Conservation (phyloP, 352 stramenopile genomes). For the Globisporangium spiculum region DNA sequence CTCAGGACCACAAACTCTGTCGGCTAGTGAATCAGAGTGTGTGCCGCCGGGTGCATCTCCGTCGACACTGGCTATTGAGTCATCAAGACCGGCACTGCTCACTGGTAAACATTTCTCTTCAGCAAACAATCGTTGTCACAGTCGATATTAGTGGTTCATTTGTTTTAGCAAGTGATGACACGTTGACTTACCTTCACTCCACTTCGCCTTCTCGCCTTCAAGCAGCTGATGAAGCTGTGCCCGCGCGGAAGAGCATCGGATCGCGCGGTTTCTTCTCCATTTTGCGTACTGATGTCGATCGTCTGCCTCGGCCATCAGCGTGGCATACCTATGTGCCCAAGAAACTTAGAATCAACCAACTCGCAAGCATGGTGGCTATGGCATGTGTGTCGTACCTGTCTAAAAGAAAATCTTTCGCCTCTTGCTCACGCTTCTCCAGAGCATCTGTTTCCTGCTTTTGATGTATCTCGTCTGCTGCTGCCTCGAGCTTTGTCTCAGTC, state of each 20-base stretch:
- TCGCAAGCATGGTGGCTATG: not conserved
- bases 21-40: not conserved
- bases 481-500: conserved; percentile 10
- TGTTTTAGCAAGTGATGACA: not conserved
- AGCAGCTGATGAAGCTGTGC: conserved; percentile 30
- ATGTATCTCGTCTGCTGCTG: conserved; percentile 8
- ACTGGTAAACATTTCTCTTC: conserved; percentile 1
- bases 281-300: conserved; percentile 49
- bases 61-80: not conserved
- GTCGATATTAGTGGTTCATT: not conserved
- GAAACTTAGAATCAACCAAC: not conserved
- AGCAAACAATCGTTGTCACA: not conserved
- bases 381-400: conserved; percentile 8
- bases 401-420: conserved; percentile 1
- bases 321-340: conserved; percentile 31
- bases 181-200: conserved; percentile 30
- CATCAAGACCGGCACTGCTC: not conserved
- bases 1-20: not conserved
- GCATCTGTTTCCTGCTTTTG: not conserved
- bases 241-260: conserved; percentile 37
- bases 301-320: conserved; percentile 33
- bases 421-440: conserved; percentile 11
- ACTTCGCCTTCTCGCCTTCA: conserved; percentile 23
- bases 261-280: conserved; percentile 47
- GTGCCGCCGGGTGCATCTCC: not conserved